Evolutionary conservation across 2,329 filamentous ascomycete species (phyloP), one percentile per base, ranked within the genome.

Genomic region (Calonectria pauciramosa): DNA sequence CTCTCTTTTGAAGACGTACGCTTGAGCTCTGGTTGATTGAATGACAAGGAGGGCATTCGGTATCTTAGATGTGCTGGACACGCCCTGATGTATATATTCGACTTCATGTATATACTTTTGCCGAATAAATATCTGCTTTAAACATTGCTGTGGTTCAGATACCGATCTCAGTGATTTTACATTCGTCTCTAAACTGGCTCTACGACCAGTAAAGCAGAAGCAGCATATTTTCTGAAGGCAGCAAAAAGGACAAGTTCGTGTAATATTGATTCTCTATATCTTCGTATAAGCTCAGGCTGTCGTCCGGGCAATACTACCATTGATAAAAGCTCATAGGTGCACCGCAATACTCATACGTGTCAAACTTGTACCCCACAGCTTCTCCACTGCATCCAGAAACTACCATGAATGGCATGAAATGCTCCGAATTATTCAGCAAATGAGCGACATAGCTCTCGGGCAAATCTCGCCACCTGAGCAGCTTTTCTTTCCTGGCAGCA

Each of bases 1-100:
- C 60, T 49, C 60, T 49, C 41, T 65, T 6, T 49, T 65, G 60
- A 65, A 65, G 41, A 44, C 64, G 10, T 80, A 80, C 23, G 49
- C 72, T 49, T 80, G 28, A 69, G 16, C 7, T 9, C 8, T 20
- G 11, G 11, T 1, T 2, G 2, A 4, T 9, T 20, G 3, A 16
- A 32, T 47, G 60, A 23, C 18, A 47, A 30, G 9, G n/a, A 47
- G 60, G 38, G 26, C 26, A 30, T 20, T 10, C 14, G 20, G 23
- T 8, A 14, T 10, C 9, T 60, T 2, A 13, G 9, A 44, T 18
- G 32, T 44, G 14, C 14, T n/a, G 23, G 59, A 44, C 36, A 28
- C 7, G 23, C 60, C 28, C 23, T 18, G 3, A 4, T 65, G 60
- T 65, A 49, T 30, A 65, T 65, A 65, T 32, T 65, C n/a, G 20